Percentiles rank a stretch among this genome's conserved stretches.
Conservation (phyloP, 345 rosid genomes). For the Combretum micranthum region DNA sequence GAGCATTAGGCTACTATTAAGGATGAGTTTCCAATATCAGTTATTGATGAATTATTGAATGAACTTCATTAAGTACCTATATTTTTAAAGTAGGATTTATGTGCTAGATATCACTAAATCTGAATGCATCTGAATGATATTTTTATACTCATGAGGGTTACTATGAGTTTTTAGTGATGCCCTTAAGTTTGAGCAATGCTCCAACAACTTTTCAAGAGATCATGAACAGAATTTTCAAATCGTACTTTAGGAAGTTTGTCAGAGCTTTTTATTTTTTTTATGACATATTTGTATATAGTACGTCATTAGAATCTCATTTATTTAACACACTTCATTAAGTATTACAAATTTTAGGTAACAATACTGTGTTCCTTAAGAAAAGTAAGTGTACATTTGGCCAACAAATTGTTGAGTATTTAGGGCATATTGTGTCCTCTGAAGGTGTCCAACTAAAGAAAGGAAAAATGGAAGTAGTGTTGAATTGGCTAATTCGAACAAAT, state of each 20-base stretch:
- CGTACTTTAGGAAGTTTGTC: not conserved
- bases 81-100: not conserved
- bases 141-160: not conserved
- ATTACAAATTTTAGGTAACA: no score
- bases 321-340: not conserved
- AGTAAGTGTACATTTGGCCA: no score
- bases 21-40: not conserved
- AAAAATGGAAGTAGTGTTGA: not conserved
- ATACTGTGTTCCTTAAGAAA: no score
- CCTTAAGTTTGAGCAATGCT: not conserved
- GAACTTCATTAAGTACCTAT: not conserved
- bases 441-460: not conserved
- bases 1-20: not conserved
- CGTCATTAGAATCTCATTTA: not conserved
- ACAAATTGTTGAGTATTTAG: not conserved
- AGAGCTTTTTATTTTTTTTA: no score
- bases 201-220: not conserved
- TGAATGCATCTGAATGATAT: no score
- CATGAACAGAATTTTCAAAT: not conserved
- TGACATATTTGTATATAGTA: not conserved
- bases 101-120: no score
- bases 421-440: not conserved
- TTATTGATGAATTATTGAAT: not conserved
- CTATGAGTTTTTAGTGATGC: not conserved
- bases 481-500: no score